Evolutionary conservation across 129 eudicot genomes (phyloP).

Genomic region (Arctium minus): DNA sequence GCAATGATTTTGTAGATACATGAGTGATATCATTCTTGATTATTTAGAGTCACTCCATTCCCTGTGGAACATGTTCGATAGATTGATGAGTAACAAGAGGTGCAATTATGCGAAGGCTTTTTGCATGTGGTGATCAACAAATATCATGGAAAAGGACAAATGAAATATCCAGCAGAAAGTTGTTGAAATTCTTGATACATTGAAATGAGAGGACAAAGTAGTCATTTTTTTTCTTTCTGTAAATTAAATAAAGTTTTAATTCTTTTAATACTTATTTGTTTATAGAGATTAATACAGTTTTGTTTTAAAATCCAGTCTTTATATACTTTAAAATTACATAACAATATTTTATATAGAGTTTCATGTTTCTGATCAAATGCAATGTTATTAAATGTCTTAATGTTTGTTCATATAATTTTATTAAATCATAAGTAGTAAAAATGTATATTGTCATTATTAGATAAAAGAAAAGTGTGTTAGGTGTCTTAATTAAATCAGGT

Average conservation of each 20-base stretch:
- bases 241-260: not conserved
- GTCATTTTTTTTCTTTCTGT: not conserved
- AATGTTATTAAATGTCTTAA: not conserved
- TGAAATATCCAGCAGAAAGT: not conserved
- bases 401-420: not conserved
- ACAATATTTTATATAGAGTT: not conserved
- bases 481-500: not conserved
- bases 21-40: too few relatives aligned
- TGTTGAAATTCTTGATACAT: not conserved
- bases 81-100: not conserved
- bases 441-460: not conserved
- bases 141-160: slow-evolving; percentile 4
- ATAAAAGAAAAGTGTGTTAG: slow-evolving; percentile 1
- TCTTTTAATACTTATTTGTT: not conserved
- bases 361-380: not conserved
- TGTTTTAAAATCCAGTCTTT: not conserved
- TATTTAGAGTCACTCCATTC: not conserved
- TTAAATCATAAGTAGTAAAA: not conserved
- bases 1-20: too few relatives aligned
- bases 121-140: slow-evolving; percentile 15
- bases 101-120: not conserved
- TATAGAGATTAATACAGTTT: not conserved
- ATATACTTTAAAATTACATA: not conserved
- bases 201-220: not conserved
- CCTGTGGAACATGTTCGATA: not conserved